Evolutionary conservation across 2,329 filamentous ascomycete genomes (phyloP), one percentile per base, ranked within the genome.

Genomic region (Arthroderma uncinatum): DNA sequence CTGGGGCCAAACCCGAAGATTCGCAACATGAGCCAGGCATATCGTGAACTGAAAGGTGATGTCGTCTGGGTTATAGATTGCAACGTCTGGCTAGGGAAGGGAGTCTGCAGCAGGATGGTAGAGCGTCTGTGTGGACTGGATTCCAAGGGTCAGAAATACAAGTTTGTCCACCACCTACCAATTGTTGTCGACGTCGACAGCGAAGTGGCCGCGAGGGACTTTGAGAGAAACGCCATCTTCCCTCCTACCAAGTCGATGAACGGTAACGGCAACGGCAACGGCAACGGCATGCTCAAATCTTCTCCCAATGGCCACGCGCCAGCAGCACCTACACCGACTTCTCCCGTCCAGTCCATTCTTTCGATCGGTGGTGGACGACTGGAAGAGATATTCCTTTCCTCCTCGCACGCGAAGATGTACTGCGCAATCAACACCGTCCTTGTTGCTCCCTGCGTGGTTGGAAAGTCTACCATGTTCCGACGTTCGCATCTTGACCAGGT

Each of bases 1-100:
- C 78, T 97, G 57, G 94, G 94, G 0, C 93, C 93, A 1, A 98
- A 98, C 67, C 93, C 93, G n/a, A 98, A 98, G 76, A 94, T 98
- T 64, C 80, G 93, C 54, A 98, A 98, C 70, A 89, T 97, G 78
- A 96, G 91, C 69, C 82, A 89, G 44, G 91, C 89, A 1, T 98
- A 96, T 68, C 78, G 90, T 28, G 91, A 97, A 67, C 89, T 90
- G 1, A 85, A 85, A 62, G 86, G 87, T 1, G 90, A 96, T 67
- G 79, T 97, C 25, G 79, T 98, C 21, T 98, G 93, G 93, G 85
- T 96, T 54, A 81, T 95, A 19, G 93, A 98, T 73, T 96, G 91
- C 75, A 98, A 98, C 67, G 84, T 98, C 54, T 98, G 94, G 93
- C 80, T 96, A 36, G 83, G 83, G 4, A 82, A 77, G 44, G 87